phyloP scores from a whole-genome alignment of 208 protist genomes.

The Leishmania braziliensis region DNA sequence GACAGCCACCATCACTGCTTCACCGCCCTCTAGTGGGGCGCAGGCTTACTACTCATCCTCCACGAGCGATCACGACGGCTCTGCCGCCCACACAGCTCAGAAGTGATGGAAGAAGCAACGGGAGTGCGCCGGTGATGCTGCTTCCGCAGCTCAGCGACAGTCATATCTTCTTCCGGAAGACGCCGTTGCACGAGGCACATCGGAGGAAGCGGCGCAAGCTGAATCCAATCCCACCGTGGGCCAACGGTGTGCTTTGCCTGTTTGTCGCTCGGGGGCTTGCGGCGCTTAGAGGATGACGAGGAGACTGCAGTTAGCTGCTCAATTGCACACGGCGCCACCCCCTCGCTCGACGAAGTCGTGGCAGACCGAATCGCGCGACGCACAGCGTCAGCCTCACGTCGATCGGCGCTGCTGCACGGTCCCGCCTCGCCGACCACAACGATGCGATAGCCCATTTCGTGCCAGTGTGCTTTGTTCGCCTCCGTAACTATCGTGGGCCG shows the following conservation, averaged over 20 bases:
- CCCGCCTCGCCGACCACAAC: conserved; percentile 50
- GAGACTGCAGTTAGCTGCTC: neutral
- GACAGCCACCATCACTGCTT: neutral
- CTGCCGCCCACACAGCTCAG: neutral
- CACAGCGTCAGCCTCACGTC: neutral
- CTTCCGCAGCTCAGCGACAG: conserved; percentile 15
- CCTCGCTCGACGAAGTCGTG: neutral
- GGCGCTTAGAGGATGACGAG: neutral
- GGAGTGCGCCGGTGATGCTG: neutral
- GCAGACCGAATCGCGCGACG: conserved; percentile 9
- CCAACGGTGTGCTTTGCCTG: neutral
- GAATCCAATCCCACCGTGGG: conserved; percentile 34
- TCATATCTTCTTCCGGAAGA: conserved; percentile 28
- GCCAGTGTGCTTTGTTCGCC: conserved; percentile 50
- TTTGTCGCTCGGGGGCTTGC: neutral
- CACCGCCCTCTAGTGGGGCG: neutral
- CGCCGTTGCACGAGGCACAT: conserved; percentile 69
- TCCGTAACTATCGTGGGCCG: conserved; percentile 15
- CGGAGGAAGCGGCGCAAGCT: conserved; percentile 48
- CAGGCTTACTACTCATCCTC: conserved; percentile 11
- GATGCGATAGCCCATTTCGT: conserved; percentile 77
- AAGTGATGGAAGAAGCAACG: neutral
- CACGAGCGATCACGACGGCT: neutral
- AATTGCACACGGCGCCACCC: neutral
- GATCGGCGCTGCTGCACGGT: neutral